phyloP scores from a whole-genome alignment of 495 filamentous ascomycete genomes.

The Aspergillus affinis region DNA sequence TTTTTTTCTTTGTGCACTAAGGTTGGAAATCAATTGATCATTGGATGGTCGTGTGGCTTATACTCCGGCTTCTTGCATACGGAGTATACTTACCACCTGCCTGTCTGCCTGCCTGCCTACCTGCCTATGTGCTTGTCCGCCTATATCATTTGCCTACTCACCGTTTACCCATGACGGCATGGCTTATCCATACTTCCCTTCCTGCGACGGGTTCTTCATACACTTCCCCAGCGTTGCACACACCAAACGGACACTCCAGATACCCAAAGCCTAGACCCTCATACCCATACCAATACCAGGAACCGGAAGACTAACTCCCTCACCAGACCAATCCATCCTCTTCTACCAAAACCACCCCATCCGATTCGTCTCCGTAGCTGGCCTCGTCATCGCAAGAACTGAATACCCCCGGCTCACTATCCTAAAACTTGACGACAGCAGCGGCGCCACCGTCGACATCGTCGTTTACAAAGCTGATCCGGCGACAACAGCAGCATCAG shows the following conservation, averaged over 20 bases:
- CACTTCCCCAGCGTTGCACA: too few species aligned
- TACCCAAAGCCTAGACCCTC: background rate
- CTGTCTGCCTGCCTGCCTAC: background rate
- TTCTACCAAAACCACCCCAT: constrained; percentile 89
- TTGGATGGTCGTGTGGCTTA: background rate
- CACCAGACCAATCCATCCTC: constrained; percentile 67
- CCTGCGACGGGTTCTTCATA: too few species aligned
- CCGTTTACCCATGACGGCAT: too few species aligned
- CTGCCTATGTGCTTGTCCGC: too few species aligned
- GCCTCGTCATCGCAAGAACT: constrained; percentile 73
- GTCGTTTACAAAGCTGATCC: constrained; percentile 28
- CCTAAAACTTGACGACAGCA: constrained; percentile 82
- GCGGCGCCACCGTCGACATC: constrained; percentile 71
- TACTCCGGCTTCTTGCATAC: background rate
- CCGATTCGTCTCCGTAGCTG: constrained; percentile 76
- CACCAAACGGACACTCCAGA: background rate
- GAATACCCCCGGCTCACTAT: constrained; percentile 58
- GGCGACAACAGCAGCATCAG: background rate
- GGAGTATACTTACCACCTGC: background rate
- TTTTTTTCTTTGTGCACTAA: background rate
- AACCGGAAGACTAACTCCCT: constrained; percentile 8
- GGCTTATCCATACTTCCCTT: too few species aligned
- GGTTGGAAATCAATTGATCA: background rate
- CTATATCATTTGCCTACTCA: too few species aligned
- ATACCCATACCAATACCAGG: constrained; percentile 2